These are phyloP conservation scores for Sarcocystis neurona DNA, from an alignment of 169 alveolate genomes.

Conservation along the genomic window DNA sequence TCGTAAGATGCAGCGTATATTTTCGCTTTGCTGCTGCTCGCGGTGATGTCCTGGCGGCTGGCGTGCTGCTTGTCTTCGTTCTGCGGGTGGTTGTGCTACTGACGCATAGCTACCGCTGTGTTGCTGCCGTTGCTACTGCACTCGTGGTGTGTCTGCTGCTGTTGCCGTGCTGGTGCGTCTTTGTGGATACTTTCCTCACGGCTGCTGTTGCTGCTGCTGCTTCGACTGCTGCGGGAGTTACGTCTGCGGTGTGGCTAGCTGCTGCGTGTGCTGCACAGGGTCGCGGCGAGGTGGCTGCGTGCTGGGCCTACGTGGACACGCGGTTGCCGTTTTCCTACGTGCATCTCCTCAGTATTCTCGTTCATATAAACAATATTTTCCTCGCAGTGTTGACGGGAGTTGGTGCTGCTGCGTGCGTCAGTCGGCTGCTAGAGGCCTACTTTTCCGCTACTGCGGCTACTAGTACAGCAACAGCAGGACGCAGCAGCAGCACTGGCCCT, in stretches of 20 bases:
- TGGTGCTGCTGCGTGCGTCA: slow-evolving; percentile 22
- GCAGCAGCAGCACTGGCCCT: slow-evolving; percentile 1
- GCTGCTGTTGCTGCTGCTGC: slow-evolving; percentile 33
- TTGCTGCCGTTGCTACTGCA: too few relatives aligned
- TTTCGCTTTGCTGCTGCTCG: too few relatives aligned
- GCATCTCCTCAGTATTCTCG: slow-evolving; percentile 36
- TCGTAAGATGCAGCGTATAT: too few relatives aligned
- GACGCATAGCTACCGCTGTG: too few relatives aligned
- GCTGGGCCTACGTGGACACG: slow-evolving; percentile 61
- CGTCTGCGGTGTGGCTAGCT: too few relatives aligned
- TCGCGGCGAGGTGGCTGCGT: slow-evolving; percentile 51
- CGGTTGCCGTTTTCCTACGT: slow-evolving; percentile 56
- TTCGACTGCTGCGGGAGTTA: slow-evolving; percentile 14
- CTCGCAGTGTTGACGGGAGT: slow-evolving; percentile 29
- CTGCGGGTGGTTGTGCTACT: too few relatives aligned
- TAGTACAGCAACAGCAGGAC: too few relatives aligned
- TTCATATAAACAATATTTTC: slow-evolving; percentile 12
- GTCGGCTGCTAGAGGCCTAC: slow-evolving; percentile 47
- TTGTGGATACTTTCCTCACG: too few relatives aligned
- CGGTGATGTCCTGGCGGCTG: too few relatives aligned
- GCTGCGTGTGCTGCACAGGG: slow-evolving; percentile 32
- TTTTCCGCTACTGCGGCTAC: too few relatives aligned
- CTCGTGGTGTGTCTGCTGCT: neutral
- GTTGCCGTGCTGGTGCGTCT: neutral
- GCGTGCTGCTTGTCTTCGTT: too few relatives aligned